Evolutionary conservation across 306 rosid genomes (phyloP).

Genomic region (Malus orientalis): DNA sequence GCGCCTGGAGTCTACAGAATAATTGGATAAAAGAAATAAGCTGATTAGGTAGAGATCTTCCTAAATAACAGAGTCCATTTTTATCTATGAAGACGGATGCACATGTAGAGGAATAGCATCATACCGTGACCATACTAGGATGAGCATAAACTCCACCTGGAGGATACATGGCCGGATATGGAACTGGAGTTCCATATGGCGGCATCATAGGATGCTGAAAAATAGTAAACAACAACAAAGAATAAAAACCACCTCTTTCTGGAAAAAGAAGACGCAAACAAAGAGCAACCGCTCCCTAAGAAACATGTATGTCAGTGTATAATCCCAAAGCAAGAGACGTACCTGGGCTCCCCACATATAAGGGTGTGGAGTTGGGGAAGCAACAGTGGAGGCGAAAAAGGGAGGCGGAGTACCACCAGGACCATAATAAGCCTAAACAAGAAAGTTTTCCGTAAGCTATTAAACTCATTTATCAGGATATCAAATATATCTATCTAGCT

Average conservation of each 20-base stretch:
- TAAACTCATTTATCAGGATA: slow-evolving; percentile 2
- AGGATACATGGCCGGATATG: slow-evolving; percentile 88
- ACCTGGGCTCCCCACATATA: slow-evolving; percentile 98
- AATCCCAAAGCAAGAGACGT: slow-evolving; percentile 3
- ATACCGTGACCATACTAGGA: slow-evolving; percentile 80
- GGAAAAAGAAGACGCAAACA: background rate
- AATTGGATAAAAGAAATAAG: slow-evolving; percentile 10
- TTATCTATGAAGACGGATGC: background rate
- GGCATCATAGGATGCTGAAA: slow-evolving; percentile 89
- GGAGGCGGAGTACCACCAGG: slow-evolving; percentile 89
- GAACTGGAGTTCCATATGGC: slow-evolving; percentile 93
- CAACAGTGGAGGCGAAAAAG: slow-evolving; percentile 81
- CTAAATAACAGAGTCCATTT: background rate
- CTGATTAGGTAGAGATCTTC: slow-evolving; percentile 11
- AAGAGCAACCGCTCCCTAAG: background rate
- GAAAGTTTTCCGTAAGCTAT: slow-evolving; percentile 25
- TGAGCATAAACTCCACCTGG: slow-evolving; percentile 89
- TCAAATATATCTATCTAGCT: background rate
- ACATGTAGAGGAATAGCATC: background rate
- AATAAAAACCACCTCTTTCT: slow-evolving; percentile 7
- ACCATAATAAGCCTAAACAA: slow-evolving; percentile 81
- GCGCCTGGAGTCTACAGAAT: slow-evolving; percentile 51
- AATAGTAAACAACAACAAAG: slow-evolving; percentile 1
- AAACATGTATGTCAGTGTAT: background rate
- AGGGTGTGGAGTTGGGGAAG: slow-evolving; percentile 83